phyloP scores from a whole-genome alignment of 2,329 filamentous ascomycete species.

The Colletotrichum navitas region DNA sequence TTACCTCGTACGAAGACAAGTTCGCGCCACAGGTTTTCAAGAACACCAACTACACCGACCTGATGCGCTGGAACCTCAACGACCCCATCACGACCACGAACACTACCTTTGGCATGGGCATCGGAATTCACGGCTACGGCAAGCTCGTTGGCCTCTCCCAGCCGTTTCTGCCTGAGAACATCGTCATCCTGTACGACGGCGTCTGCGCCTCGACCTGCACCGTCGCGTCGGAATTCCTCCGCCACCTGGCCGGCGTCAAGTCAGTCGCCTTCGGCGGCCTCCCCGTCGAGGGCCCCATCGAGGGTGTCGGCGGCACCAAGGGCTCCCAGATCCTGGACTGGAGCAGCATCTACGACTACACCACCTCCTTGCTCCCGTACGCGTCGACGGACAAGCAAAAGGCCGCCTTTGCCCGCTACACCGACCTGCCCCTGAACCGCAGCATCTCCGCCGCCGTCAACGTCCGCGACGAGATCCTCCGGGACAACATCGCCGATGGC shows the following conservation, averaged over 20 bases:
- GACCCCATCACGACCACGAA: constrained; percentile 58
- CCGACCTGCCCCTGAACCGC: constrained; percentile 50
- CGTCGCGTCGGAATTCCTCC: constrained; percentile 67
- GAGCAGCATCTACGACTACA: constrained; percentile 47
- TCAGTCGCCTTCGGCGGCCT: constrained; percentile 66
- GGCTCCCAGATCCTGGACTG: constrained; percentile 58
- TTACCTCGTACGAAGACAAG: constrained; percentile 61
- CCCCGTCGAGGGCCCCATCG: constrained; percentile 61
- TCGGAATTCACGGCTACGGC: constrained; percentile 64
- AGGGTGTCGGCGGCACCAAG: constrained; percentile 67
- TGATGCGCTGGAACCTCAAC: constrained; percentile 65
- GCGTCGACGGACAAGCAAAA: constrained; percentile 48
- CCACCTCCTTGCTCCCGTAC: constrained; percentile 39
- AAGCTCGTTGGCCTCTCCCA: constrained; percentile 60
- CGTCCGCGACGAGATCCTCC: constrained; percentile 55
- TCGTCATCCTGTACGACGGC: constrained; percentile 71
- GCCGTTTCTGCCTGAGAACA: constrained; percentile 69
- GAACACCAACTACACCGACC: constrained; percentile 66
- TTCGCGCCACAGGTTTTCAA: constrained; percentile 56
- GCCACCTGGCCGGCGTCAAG: constrained; percentile 64
- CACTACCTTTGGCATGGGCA: constrained; percentile 56
- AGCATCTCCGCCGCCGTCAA: constrained; percentile 53
- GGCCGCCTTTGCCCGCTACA: constrained; percentile 50
- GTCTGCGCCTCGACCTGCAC: constrained; percentile 71
- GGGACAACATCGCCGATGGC: constrained; percentile 53